Percentiles rank a stretch among this genome's conserved stretches.
These are phyloP conservation scores for Hsuehochloa calcarea DNA, from an alignment of 176 grass and related monocot species.

Conservation along the genomic window DNA sequence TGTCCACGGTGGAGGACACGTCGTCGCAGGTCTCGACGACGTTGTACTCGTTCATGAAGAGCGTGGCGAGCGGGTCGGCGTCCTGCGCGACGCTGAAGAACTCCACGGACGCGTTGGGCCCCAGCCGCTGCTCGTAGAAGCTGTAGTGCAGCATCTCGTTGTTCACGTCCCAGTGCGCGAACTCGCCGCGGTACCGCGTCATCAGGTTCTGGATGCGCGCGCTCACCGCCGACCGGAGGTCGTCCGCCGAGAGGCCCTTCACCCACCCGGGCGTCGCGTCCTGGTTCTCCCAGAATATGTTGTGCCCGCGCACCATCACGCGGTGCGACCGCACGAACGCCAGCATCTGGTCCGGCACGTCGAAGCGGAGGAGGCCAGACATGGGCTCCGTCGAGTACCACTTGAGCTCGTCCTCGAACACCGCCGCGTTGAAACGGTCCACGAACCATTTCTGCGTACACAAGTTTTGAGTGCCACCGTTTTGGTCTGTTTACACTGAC, in stretches of 20 bases:
- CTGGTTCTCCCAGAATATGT: constrained; percentile 99
- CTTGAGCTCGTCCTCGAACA: constrained; percentile 99
- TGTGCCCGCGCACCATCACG: constrained; percentile 83
- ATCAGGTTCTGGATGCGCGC: constrained; percentile 73
- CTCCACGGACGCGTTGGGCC: constrained; percentile 67
- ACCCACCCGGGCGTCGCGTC: constrained; percentile 80
- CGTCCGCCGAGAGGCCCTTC: constrained; percentile 60
- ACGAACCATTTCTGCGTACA: constrained; percentile 70
- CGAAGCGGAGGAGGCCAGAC: constrained; percentile 63
- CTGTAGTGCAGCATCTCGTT: constrained; percentile 98
- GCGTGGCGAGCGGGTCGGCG: constrained; percentile 81
- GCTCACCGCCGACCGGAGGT: constrained; percentile 73
- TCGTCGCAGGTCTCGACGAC: constrained; percentile 96
- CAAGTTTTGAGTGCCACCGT: neutral
- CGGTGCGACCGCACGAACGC: constrained; percentile 80
- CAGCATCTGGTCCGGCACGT: constrained; percentile 71
- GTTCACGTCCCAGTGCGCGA: constrained; percentile 97
- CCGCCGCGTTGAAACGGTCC: constrained; percentile 87
- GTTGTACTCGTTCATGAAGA: constrained; percentile 99
- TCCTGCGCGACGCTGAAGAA: constrained; percentile 93
- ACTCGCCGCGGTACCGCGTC: constrained; percentile 89
- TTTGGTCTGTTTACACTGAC: neutral
- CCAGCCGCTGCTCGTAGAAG: constrained; percentile 93
- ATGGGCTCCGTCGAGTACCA: constrained; percentile 95
- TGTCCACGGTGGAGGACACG: constrained; percentile 69